Base-by-base conservation (phyloP, 345 rosid genomes). In the Kernera saxatilis region DNA sequence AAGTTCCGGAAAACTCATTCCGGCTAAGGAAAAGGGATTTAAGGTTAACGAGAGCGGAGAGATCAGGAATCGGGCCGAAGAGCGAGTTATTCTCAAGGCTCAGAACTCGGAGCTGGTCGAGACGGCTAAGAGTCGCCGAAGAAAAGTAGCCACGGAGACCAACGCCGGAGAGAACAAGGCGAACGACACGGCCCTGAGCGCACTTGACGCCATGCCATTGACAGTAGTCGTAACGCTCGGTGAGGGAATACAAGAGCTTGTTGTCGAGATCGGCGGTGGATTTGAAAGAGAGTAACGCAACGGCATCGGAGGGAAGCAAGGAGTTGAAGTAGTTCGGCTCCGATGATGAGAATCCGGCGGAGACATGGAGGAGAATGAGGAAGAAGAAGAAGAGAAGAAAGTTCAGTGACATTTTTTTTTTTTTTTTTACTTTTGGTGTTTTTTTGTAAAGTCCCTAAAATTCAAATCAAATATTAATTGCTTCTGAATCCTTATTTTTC, bases 131-230 rank as follows among this genome's bases (percentile, higher is more conserved):
- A 19, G 95, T 80, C 48, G 64, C 29, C 2, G 96, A 70, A 5
- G 96, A 72, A 52, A 94, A 78, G 46, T 50, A 48, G 45, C 99
- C 99, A 6, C 94, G 95, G 58, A 91, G 87, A 26, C 80, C 82
- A 71, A 60, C 76, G 45, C 81, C 58, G 13, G 79, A 84, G 72
- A 89, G 84, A 30, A 80, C 69, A 60, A 85, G 67, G 35, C 97
- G 96, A 48, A 93, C 89, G 21, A 93, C 84, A 2, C 96, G 90
- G 55, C 96, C 91, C 21, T 89, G 97, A 1, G 77, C 80, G 52
- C 99, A 93, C 61, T 84, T 85, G 36, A 89, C 90, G 43, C 99
- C 99, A 17, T 76, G 97, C 97, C 98, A 93, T 70, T 88, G 93
- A 67, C 98, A 93, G 83, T 83, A 91, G 55, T 93, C 97, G 86